A percentile compares a stretch with the other conserved stretches of the same genome.
Conservation (phyloP, 2,329 filamentous ascomycete species). For the Camillea tinctor region DNA sequence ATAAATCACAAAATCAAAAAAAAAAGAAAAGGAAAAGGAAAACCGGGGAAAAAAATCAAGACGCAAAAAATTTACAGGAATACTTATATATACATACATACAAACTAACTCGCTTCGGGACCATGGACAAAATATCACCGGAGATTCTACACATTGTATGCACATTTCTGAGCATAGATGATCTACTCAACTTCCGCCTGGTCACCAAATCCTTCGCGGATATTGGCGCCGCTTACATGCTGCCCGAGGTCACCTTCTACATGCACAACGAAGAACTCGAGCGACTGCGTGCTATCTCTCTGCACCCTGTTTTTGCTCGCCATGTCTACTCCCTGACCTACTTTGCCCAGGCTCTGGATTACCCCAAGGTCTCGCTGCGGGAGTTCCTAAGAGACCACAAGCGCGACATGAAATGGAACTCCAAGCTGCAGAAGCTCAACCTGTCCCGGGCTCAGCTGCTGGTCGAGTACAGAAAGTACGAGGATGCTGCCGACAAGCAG, state of each 20-base stretch:
- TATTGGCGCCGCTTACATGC: constrained; percentile 37
- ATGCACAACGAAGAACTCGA: constrained; percentile 26
- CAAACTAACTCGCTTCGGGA: neutral
- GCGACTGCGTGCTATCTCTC: constrained; percentile 23
- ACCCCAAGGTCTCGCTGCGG: constrained; percentile 12
- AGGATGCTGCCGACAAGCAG: constrained; percentile 15
- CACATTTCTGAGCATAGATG: constrained; percentile 23
- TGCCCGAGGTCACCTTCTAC: constrained; percentile 35
- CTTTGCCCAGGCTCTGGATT: constrained; percentile 17
- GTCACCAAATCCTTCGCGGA: constrained; percentile 24
- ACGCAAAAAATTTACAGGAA: too few species aligned
- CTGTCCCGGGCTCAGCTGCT: constrained; percentile 8
- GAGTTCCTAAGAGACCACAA: constrained; percentile 16
- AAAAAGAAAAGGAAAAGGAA: too few species aligned
- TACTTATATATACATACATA: too few species aligned
- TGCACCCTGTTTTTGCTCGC: constrained; percentile 22
- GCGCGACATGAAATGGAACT: constrained; percentile 11
- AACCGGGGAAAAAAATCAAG: too few species aligned
- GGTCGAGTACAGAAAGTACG: constrained; percentile 21
- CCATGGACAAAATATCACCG: constrained; percentile 21
- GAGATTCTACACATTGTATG: constrained; percentile 29
- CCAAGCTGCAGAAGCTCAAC: constrained; percentile 7
- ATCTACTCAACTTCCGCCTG: constrained; percentile 27
- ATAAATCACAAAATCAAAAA: too few species aligned
- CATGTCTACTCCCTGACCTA: constrained; percentile 28